Conservation (phyloP, 768 basidiomycete genomes). For the Tylopilus balloui region DNA sequence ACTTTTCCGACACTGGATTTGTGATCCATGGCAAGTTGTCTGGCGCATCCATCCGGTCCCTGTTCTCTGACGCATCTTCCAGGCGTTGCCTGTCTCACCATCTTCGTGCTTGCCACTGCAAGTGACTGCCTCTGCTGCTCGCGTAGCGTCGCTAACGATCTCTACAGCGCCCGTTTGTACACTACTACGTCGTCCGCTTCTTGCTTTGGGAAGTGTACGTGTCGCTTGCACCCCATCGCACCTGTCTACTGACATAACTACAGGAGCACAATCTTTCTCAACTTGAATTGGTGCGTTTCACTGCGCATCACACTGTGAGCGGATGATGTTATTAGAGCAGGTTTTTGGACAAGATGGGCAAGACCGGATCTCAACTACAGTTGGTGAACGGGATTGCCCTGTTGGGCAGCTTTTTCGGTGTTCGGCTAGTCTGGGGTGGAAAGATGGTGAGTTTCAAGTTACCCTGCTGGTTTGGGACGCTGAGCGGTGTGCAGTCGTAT, state of each 20-base stretch:
- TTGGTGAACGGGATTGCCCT: conserved; percentile 69
- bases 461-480: background rate
- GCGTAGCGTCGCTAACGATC: conserved; percentile 2
- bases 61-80: conserved; percentile 2
- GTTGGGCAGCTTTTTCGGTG: conserved; percentile 61
- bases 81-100: conserved; percentile 60
- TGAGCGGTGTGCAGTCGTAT: conserved; percentile 46
- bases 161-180: conserved; percentile 63
- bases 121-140: conserved; percentile 25
- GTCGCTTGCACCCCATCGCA: background rate
- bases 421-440: conserved; percentile 69
- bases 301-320: background rate
- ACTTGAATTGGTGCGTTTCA: conserved; percentile 71
- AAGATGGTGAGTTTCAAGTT: conserved; percentile 29
- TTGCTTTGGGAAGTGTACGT: conserved; percentile 77
- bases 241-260: conserved; percentile 1
- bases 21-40: conserved; percentile 60
- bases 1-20: conserved; percentile 70
- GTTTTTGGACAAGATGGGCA: conserved; percentile 74
- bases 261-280: conserved; percentile 82
- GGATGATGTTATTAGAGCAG: conserved; percentile 31
- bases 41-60: background rate
- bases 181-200: conserved; percentile 75
- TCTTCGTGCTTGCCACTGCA: conserved; percentile 71
- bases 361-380: conserved; percentile 64